These are phyloP conservation scores for Kodamaea lidongshanica DNA, from an alignment of 805 yeast species.

Conservation along the genomic window DNA sequence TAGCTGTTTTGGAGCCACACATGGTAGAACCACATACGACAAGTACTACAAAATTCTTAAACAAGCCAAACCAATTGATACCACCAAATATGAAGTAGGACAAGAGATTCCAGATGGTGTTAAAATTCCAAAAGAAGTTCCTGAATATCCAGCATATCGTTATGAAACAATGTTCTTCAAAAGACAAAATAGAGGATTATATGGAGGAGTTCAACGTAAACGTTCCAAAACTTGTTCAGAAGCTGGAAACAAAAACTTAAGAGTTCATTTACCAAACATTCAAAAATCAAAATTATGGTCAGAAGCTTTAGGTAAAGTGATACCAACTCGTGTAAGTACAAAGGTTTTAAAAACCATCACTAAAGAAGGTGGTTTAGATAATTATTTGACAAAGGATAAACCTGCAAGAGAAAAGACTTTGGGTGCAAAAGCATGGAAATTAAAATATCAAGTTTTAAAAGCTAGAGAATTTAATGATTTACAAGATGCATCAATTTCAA, in stretches of 20 bases:
- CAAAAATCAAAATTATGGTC: constrained; percentile 77
- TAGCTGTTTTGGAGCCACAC: constrained; percentile 5
- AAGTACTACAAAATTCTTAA: constrained; percentile 37
- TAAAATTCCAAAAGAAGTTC: constrained; percentile 18
- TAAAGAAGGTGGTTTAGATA: constrained; percentile 93
- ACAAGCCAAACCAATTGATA: constrained; percentile 34
- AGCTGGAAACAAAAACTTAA: constrained; percentile 62
- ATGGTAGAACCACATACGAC: constrained; percentile 16
- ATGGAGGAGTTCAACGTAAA: constrained; percentile 79
- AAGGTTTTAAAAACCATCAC: constrained; percentile 80
- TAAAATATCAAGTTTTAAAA: constrained; percentile 67
- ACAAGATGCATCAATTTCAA: constrained; percentile 23
- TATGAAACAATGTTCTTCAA: constrained; percentile 74
- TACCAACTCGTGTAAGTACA: constrained; percentile 63
- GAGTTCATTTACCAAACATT: constrained; percentile 78
- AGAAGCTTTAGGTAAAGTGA: constrained; percentile 55
- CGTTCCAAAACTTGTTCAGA: constrained; percentile 78
- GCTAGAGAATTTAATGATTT: constrained; percentile 36
- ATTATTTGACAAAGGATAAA: constrained; percentile 78
- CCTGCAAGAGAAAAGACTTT: constrained; percentile 86
- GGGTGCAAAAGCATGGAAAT: constrained; percentile 88
- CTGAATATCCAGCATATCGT: constrained; percentile 35
- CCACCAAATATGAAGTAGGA: constrained; percentile 31
- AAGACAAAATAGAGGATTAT: constrained; percentile 81
- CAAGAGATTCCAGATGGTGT: constrained; percentile 25